Base-by-base conservation (phyloP, 805 yeast genomes). In the Ogataea kodamae region DNA sequence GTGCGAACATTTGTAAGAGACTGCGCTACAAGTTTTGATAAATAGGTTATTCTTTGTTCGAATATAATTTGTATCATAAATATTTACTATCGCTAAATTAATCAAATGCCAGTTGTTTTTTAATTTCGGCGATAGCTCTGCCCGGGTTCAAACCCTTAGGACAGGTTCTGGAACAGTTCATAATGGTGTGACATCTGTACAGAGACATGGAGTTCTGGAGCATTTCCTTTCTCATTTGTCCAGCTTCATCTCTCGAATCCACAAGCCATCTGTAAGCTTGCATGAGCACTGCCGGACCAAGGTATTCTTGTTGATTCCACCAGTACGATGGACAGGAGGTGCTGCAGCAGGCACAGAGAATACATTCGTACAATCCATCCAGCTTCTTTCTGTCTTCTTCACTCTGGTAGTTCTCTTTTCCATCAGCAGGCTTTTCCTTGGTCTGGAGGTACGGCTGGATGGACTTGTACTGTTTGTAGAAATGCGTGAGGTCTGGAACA, bases 141-240 rank as follows among this genome's bases (percentile, higher is more conserved):
- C 97, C 98, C 28, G 98, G 98, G 68, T 92, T 92, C 70, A 92
- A 76, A 46, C 96, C 97, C 50, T 80, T 92, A 83, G 98, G 98
- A 73, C 98, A 92, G 38, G 98, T 92, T 61, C 77, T 81, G 33
- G 98, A 76, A 78, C 98, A 92, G 78, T 92, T 92, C 96, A 92
- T 85, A 59, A 92, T 92, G 40, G 98, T 92, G 72, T 90, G 98
- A 67, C 98, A 92, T 74, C 98, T 82, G 78, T 92, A 92, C 55
- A 92, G 69, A 37, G 96, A 82, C 97, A 92, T 92, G 39, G 96
- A 79, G 76, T 92, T 92, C 67, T 92, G 90, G 57, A 92, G 74
- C 86, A 83, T 81, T 56, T 78, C 84, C 61, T 78, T 84, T 74
- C 98, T 87, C 49, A 70, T 54, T 43, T 64, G 68, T 26, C 86